These are phyloP conservation scores for Cochlearia excelsa DNA, from an alignment of 345 rosid genomes.

Conservation along the genomic window DNA sequence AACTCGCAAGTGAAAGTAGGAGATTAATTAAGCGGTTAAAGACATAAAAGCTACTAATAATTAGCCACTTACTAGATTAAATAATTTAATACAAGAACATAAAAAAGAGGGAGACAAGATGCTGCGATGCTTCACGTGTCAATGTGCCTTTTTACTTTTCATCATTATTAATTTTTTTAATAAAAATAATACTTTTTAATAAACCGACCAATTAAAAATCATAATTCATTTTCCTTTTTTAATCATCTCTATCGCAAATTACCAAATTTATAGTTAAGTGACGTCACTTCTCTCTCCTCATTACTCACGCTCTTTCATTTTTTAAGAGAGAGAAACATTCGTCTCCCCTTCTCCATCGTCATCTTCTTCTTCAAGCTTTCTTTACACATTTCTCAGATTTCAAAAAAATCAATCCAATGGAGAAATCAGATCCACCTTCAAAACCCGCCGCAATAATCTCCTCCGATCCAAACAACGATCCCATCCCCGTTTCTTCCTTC, in stretches of 20 bases:
- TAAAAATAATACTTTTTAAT: neutral
- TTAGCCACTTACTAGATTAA: neutral
- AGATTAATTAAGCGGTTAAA: neutral
- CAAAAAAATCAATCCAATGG: conserved; percentile 7
- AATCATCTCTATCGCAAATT: neutral
- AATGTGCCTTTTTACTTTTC: conserved; percentile 35
- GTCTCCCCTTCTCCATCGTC: conserved; percentile 11
- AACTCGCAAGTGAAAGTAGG: neutral
- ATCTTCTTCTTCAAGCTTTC: neutral
- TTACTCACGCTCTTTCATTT: conserved; percentile 3
- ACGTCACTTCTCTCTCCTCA: conserved; percentile 37
- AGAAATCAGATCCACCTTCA: conserved; percentile 25
- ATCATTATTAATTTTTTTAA: neutral
- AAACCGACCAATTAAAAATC: conserved; percentile 2
- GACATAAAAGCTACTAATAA: conserved; percentile 6
- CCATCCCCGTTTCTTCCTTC: conserved; percentile 22
- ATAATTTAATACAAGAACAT: neutral
- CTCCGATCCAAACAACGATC: conserved; percentile 14
- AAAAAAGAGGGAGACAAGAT: conserved; percentile 28
- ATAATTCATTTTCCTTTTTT: neutral
- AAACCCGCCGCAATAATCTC: conserved; percentile 6
- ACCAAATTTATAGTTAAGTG: conserved; percentile 20
- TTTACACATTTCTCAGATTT: neutral
- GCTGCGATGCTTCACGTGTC: conserved; percentile 37
- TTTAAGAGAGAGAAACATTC: conserved; percentile 27